Percentiles rank a stretch among this genome's conserved stretches.
Conservation (phyloP, 176 grass and related monocot genomes). For the Lolium rigidum region DNA sequence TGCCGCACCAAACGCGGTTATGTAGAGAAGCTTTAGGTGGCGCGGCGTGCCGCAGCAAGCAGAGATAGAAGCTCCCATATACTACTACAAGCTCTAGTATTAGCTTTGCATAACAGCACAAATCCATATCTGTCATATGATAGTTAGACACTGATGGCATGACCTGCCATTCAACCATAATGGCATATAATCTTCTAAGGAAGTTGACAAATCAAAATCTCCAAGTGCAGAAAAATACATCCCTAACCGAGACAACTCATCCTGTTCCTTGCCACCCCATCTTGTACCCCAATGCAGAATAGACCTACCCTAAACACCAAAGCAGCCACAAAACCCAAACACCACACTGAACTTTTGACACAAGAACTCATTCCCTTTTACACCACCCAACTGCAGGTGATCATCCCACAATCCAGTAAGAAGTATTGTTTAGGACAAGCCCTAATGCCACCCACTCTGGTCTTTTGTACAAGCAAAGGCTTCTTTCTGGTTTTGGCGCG, state of each 20-base stretch:
- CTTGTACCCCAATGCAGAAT: conserved; percentile 18
- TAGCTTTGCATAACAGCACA: not conserved
- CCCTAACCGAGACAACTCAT: too few species aligned
- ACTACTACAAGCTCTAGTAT: not conserved
- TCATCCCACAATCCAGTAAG: conserved; percentile 4
- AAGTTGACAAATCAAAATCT: conserved; percentile 35
- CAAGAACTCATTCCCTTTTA: conserved; percentile 19
- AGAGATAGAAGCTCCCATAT: not conserved
- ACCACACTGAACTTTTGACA: conserved; percentile 32
- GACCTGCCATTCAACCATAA: not conserved
- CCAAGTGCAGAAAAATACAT: conserved; percentile 21
- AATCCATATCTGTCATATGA: not conserved
- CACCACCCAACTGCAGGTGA: conserved; percentile 34
- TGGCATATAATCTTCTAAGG: not conserved
- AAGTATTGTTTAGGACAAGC: conserved; percentile 31
- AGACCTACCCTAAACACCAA: conserved; percentile 45
- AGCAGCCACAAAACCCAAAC: conserved; percentile 42
- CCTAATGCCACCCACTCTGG: conserved; percentile 30
- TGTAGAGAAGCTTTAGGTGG: not conserved
- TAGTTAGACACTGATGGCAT: not conserved
- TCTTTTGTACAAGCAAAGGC: conserved; percentile 51
- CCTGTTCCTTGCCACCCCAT: conserved; percentile 35
- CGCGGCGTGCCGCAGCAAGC: too few species aligned
- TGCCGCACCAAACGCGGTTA: not conserved
- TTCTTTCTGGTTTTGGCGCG: not conserved